Conservation (phyloP, 169 alveolate species). For the Eimeria tenella region DNA sequence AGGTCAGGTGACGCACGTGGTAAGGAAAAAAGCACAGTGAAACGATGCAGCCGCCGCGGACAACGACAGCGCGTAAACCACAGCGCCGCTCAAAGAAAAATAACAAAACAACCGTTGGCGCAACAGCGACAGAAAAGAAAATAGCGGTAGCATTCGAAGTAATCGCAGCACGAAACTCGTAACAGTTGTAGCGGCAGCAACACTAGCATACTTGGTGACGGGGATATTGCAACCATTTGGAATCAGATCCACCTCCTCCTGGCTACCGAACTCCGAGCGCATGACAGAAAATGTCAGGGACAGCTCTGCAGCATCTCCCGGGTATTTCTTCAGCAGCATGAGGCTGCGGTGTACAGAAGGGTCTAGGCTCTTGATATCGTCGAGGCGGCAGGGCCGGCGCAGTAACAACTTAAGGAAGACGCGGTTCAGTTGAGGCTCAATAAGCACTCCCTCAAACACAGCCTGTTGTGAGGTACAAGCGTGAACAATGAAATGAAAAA, state of each 20-base stretch:
- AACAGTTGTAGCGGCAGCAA: background rate
- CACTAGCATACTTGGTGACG: constrained; percentile 83
- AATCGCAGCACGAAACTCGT: background rate
- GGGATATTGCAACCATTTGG: constrained; percentile 86
- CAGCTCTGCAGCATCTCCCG: constrained; percentile 83
- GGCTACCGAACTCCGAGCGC: constrained; percentile 49
- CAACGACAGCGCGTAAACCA: too few relatives aligned
- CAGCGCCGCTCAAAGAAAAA: too few relatives aligned
- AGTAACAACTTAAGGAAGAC: constrained; percentile 91
- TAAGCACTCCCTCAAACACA: constrained; percentile 92
- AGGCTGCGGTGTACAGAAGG: constrained; percentile 75
- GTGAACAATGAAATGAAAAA: background rate
- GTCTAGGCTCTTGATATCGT: constrained; percentile 91
- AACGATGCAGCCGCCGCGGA: too few relatives aligned
- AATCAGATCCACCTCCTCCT: constrained; percentile 82
- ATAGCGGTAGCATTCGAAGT: too few relatives aligned
- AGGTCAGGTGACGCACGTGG: too few relatives aligned
- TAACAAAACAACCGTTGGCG: too few relatives aligned
- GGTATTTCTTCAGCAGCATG: constrained; percentile 45
- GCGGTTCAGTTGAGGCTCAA: constrained; percentile 93
- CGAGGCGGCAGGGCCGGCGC: constrained; percentile 88
- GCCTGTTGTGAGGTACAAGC: constrained; percentile 82
- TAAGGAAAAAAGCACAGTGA: too few relatives aligned
- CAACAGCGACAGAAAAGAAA: too few relatives aligned
- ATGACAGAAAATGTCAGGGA: constrained; percentile 84